Conservation (phyloP, 2,329 filamentous ascomycete species). For the Fusarium beomiforme region DNA sequence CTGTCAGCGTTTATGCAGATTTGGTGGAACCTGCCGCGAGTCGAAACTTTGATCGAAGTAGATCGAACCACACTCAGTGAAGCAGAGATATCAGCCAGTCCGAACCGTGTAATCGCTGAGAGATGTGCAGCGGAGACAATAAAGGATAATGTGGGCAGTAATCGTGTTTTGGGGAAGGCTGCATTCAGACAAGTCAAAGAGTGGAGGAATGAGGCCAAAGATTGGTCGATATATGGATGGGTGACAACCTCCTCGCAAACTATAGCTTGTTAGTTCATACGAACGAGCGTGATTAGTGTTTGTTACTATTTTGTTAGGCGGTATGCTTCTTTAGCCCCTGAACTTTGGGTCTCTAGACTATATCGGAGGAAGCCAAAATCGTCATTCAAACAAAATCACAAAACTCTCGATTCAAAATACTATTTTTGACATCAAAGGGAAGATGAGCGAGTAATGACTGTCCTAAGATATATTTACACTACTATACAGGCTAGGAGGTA, state of each 20-base stretch:
- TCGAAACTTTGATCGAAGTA: not conserved
- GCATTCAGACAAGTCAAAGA: not conserved
- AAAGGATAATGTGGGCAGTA: not conserved
- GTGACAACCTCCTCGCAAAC: not conserved
- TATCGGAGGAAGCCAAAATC: not conserved
- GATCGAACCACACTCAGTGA: not conserved
- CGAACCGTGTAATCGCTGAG: not conserved
- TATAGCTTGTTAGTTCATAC: not conserved
- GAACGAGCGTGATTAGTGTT: fast-evolving
- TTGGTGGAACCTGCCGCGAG: not conserved
- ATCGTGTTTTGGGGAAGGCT: constrained; percentile 1
- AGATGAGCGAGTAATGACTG: fast-evolving
- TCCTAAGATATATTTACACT: not conserved
- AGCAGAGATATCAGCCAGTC: not conserved
- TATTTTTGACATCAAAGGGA: no score
- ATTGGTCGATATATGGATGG: constrained; percentile 17
- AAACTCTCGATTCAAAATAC: no score
- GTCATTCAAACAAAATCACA: not conserved
- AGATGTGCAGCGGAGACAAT: constrained; percentile 3
- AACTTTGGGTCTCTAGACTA: not conserved
- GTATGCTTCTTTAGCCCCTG: no score
- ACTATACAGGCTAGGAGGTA: no score
- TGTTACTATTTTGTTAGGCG: no score
- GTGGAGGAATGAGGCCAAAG: constrained; percentile 8
- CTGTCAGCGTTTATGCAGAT: not conserved